Evolutionary conservation across 805 yeast genomes (phyloP), one percentile per base, ranked within the genome.

Genomic region (Ogataea angusta): DNA sequence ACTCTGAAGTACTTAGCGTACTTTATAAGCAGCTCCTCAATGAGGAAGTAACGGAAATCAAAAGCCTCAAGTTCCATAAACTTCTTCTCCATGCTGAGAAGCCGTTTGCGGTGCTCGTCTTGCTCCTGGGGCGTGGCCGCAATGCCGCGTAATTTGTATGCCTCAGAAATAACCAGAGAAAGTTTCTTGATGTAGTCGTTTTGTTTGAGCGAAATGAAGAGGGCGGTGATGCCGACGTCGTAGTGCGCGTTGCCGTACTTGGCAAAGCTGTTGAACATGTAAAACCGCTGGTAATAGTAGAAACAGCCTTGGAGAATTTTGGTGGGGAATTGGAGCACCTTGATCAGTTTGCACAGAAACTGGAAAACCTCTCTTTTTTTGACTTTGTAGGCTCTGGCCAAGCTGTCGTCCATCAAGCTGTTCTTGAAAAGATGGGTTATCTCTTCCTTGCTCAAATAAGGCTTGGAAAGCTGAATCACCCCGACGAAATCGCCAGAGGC

Each of bases 121-220:
- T 74, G 37, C n/a, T 59, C 64, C 6, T 23, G 30, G 2, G 44
- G 38, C 6, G 52, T 31, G 15, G 52, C 21, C 17, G 48, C 50
- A 68, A 56, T n/a, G 62, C 49, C 51, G 58, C 66, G 43, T n/a
- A 59, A 30, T 10, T 45, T 47, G 53, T 72, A 68, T 24, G 75
- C 75, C 12, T 72, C 76, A 3, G 63, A 59, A 32, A 82, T 72
- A 10, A 88, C 70, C 32, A 84, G 86, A 38, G 77, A 69, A 12
- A 83, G 59, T 51, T 84, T 84, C 58, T 87, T 88, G 30, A 88
- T 81, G 30, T 89, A 85, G 55, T 89, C 96, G 54, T 86, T 95
- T 48, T 80, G 78, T 59, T 89, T 87, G 30, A 82, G 68, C 2
- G 95, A 84, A 12, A 86, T 66, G 42, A 85, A 75, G 6, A 89